Evolutionary conservation across 768 basidiomycete species (phyloP).

Genomic region (Suillus alpinus): DNA sequence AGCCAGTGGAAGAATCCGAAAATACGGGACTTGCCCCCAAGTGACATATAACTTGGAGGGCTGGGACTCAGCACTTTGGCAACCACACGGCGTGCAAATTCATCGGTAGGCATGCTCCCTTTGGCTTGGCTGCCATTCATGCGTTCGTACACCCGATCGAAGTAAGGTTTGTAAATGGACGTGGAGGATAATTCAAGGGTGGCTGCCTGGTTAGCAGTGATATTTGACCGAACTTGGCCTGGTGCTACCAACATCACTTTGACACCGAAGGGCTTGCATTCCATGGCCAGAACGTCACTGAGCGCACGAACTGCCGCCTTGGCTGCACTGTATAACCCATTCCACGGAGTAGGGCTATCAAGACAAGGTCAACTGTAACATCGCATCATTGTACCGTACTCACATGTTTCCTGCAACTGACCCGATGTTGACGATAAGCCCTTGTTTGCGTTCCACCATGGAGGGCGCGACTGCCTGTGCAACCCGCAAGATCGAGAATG

Average conservation of each 20-base stretch:
- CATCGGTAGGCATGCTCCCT: constrained; percentile 46
- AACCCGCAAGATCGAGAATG: constrained; percentile 56
- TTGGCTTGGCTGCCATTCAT: constrained; percentile 51
- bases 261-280: constrained; percentile 70
- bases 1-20: constrained; percentile 22
- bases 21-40: constrained; percentile 41
- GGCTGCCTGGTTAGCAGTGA: constrained; percentile 49
- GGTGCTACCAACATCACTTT: constrained; percentile 68
- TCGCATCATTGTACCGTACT: constrained; percentile 19
- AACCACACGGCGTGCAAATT: constrained; percentile 57
- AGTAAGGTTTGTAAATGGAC: constrained; percentile 53
- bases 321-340: constrained; percentile 51
- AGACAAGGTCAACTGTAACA: constrained; percentile 6
- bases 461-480: constrained; percentile 63
- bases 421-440: constrained; percentile 72
- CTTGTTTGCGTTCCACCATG: constrained; percentile 63
- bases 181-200: constrained; percentile 45
- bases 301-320: constrained; percentile 60
- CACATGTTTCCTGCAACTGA: constrained; percentile 64
- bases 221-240: constrained; percentile 64
- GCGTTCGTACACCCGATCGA: constrained; percentile 52
- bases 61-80: constrained; percentile 39
- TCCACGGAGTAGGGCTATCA: constrained; percentile 67
- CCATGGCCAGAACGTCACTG: constrained; percentile 68
- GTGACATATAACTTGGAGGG: constrained; percentile 51